phyloP scores from a whole-genome alignment of 2,329 filamentous ascomycete species.

The Pyrenophora graminea region DNA sequence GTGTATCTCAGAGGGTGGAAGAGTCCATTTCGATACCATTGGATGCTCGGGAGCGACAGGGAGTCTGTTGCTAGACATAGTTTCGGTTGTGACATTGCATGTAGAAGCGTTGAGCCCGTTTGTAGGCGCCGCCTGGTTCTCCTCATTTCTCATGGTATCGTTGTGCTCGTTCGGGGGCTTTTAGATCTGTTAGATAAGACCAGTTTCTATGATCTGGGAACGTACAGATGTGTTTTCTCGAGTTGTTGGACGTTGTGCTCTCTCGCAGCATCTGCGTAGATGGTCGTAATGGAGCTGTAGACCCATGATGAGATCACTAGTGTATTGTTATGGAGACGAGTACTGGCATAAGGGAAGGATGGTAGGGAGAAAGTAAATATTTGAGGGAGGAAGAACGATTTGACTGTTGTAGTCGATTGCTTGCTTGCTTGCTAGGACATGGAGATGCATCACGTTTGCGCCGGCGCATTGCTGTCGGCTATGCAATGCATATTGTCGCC shows the following conservation, averaged over 20 bases:
- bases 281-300: not conserved
- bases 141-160: not conserved
- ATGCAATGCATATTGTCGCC: not conserved
- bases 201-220: not conserved
- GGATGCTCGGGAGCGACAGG: not conserved
- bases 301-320: not conserved
- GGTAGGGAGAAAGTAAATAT: too few species aligned
- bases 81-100: not conserved
- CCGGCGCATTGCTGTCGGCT: not conserved
- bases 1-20: conserved; percentile 3
- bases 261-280: not conserved
- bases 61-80: not conserved
- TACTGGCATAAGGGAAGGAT: not conserved
- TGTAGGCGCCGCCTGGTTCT: not conserved
- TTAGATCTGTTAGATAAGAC: not conserved
- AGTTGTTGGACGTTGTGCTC: not conserved
- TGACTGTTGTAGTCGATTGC: not conserved
- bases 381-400: too few species aligned
- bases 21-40: not conserved
- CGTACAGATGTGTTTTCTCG: not conserved
- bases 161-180: not conserved
- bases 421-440: not conserved
- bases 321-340: not conserved
- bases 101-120: not conserved
- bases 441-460: conserved; percentile 5